These are phyloP conservation scores for Eucalyptus polybractea DNA, from an alignment of 345 rosid genomes.

Conservation along the genomic window DNA sequence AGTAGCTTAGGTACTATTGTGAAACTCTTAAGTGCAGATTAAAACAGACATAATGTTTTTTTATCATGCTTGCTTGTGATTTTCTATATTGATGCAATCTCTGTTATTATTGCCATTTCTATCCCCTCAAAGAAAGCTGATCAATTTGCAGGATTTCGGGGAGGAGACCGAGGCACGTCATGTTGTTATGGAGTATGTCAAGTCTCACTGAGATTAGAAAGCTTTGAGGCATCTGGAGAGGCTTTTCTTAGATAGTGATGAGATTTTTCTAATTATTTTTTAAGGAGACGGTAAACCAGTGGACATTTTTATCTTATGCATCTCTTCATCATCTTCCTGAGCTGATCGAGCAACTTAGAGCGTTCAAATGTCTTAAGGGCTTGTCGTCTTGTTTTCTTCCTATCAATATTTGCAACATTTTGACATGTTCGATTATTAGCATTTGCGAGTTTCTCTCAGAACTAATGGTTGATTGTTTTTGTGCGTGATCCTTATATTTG, in stretches of 20 bases:
- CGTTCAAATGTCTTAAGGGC: not conserved
- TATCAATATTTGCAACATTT: not conserved
- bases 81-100: not conserved
- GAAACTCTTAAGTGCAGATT: not conserved
- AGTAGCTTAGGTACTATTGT: not conserved
- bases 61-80: not conserved
- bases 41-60: not conserved
- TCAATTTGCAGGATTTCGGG: slow-evolving; percentile 40
- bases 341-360: not conserved
- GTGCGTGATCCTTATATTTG: not conserved
- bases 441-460: not conserved
- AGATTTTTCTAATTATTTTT: not conserved
- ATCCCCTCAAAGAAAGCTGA: not conserved
- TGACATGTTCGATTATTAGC: not conserved
- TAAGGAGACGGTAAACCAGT: not conserved
- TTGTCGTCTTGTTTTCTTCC: not conserved
- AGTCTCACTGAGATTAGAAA: slow-evolving; percentile 18
- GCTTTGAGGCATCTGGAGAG: not conserved
- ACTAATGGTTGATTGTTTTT: not conserved
- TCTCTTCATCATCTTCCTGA: not conserved
- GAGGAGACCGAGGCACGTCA: slow-evolving; percentile 47
- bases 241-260: not conserved
- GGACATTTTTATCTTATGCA: not conserved
- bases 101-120: not conserved
- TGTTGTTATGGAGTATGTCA: slow-evolving; percentile 37